phyloP scores from a whole-genome alignment of 2,329 filamentous ascomycete species.

The Alternaria gaisen region DNA sequence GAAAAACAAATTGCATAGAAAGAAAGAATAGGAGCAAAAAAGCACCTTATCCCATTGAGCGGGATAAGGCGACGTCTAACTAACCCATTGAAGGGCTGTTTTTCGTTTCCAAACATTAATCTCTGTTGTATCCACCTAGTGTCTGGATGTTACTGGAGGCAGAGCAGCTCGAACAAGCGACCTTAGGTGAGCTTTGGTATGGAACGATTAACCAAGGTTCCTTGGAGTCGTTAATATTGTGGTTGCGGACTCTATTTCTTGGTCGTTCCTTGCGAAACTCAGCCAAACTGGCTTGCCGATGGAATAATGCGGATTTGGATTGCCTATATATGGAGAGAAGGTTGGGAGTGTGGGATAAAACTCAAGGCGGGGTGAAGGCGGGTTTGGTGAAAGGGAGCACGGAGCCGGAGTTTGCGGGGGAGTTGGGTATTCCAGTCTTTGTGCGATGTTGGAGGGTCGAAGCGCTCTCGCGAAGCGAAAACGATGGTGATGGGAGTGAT shows the following conservation, averaged over 20 bases:
- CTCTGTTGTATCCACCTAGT: conserved; percentile 5
- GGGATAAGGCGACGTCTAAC: conserved; percentile 3
- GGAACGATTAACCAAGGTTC: conserved; percentile 7
- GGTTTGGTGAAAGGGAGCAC: not conserved
- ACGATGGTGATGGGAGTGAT: conserved; percentile 2
- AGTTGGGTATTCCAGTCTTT: not conserved
- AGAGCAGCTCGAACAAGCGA: conserved; percentile 1
- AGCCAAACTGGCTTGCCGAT: conserved; percentile 2
- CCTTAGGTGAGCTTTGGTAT: conserved; percentile 4
- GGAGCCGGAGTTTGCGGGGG: not conserved
- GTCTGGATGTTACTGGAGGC: not conserved
- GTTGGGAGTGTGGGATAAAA: not conserved
- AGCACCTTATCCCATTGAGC: not conserved
- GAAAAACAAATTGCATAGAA: not conserved
- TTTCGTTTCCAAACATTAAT: not conserved
- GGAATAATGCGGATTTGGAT: not conserved
- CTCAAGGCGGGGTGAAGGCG: not conserved
- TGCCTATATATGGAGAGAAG: not conserved
- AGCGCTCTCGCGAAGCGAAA: not conserved
- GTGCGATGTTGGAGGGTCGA: not conserved
- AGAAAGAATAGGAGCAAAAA: not conserved
- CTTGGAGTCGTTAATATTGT: conserved; percentile 2
- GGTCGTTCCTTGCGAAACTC: conserved; percentile 8
- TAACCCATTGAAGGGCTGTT: not conserved
- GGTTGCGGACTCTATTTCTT: conserved; percentile 1